Evolutionary conservation across 495 filamentous ascomycete genomes (phyloP).

Genomic region (Platismatia glauca): DNA sequence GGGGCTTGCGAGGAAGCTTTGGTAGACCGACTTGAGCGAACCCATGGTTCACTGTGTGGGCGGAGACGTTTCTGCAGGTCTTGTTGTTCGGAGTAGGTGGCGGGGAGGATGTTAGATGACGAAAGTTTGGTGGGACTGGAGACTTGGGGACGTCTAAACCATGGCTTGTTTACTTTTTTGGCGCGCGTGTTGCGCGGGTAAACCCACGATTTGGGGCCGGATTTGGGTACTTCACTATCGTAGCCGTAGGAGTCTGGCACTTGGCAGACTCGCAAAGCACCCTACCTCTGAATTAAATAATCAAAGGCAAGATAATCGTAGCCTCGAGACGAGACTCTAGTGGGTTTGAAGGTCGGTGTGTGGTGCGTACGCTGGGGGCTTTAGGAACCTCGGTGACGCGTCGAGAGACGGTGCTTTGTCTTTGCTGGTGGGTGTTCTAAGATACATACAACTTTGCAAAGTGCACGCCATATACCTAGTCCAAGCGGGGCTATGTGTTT

Average conservation of each 20-base stretch:
- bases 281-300: too few species aligned
- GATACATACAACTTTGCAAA: not conserved
- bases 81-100: not conserved
- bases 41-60: constrained; percentile 6
- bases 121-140: not conserved
- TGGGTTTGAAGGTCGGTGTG: too few species aligned
- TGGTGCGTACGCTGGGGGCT: not conserved
- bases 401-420: not conserved
- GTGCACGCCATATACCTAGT: not conserved
- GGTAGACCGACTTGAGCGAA: constrained; percentile 47
- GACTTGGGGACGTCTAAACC: not conserved
- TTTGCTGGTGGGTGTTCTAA: too few species aligned
- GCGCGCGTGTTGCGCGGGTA: not conserved
- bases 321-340: too few species aligned
- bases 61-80: too few species aligned
- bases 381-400: not conserved
- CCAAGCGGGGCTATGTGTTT: not conserved
- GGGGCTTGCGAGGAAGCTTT: constrained; percentile 67
- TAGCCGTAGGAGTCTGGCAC: too few species aligned
- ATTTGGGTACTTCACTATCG: too few species aligned
- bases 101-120: not conserved
- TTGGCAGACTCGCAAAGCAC: too few species aligned
- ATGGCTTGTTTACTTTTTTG: constrained; percentile 5
- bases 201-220: not conserved
- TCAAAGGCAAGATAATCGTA: too few species aligned